Base-by-base conservation (phyloP, 192 early-diverging fungal genomes). In the Backusella mclennaniae region DNA sequence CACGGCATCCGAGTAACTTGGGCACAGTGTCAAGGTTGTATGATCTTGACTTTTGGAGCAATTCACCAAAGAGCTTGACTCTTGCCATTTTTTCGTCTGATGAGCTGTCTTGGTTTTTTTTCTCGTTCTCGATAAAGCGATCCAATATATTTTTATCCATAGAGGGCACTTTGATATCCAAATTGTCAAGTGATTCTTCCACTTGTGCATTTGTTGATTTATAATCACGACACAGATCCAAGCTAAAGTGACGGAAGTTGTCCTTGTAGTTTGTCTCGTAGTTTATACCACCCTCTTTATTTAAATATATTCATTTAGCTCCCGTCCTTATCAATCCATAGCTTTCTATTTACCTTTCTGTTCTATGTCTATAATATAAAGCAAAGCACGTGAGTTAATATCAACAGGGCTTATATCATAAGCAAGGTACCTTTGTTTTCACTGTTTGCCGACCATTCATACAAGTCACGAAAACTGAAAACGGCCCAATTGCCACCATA, bases 401-500 rank as follows among this genome's bases (percentile, higher is more conserved):
- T 29, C 56, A 56, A 56, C 4, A 44, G 15, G 9, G 8, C 11
- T 14, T 63, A 23, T 63, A 15, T 19, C 7, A 67, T 5, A 67
- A 33, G 26, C 19, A 36, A 75, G 77, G 81, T 46, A 14, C 69
- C 26, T 66, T 70, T 38, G 44, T 23, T 71, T 1, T 71, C 29
- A 44, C 31, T 71, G 5, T 33, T 31, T 35, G 21, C 33, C 33
- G 39, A 49, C 85, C 85, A 88, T 29, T 67, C 76, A 35, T 88
- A 73, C 15, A 92, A 79, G 36, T 89, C 89, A 9, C 77, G 63
- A 29, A 92, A 83, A 6, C 82, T 82, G 56, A 91, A 84, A 0
- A 88, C 82, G n/a, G 90, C 87, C 76, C 84, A 87, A 71, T 83
- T 83, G 4, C 91, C 94, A 29, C 95, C 96, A 83, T 98, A 98